Base-by-base conservation (phyloP, 805 yeast species). In the Saturnispora sanitii region DNA sequence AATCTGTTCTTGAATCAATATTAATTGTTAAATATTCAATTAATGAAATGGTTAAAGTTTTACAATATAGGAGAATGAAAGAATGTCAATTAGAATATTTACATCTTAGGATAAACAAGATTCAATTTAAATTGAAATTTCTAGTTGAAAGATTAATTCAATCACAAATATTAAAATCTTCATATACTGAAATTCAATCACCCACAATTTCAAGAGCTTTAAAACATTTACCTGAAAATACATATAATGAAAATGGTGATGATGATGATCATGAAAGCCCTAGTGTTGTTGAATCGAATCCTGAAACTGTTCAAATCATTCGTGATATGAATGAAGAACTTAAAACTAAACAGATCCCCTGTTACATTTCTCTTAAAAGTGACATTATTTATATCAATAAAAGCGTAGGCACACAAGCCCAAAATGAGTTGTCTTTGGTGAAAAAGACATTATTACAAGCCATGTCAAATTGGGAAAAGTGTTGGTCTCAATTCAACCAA, bases 11-110 rank as follows among this genome's bases (percentile, higher is more conserved):
- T 46, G 79, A 74, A 51, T 73, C 76, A 12, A 51, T 73, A 18
- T 64, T 68, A 49, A 75, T 71, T 40, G 48, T 73, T 37, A 62
- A 66, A 38, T 68, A 67, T 36, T 70, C 73, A 33, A 60, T 68
- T 42, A 43, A 59, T 23, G 57, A 71, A 13, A 62, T 71, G 13
- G 52, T 71, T 19, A 67, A 70, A 40, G 51, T 74, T 35, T 54
- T 74, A 29, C 64, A 63, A 37, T 74, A 71, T 51, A 64, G 74
- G 54, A 73, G 73, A 49, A 56, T 64, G 53, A 74, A 74, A 50
- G 71, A 74, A 31, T 53, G 71, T 18, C 80, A 74, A 51, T 60
- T 66, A 46, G 61, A 65, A 44, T 61, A 67, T 61, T 62, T 54
- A 43, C 60, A 47, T 61, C 65, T 47, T 52, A 63, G 54, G 31